phyloP scores from a whole-genome alignment of 2,329 filamentous ascomycete species.

The Xylariaceae sp. region DNA sequence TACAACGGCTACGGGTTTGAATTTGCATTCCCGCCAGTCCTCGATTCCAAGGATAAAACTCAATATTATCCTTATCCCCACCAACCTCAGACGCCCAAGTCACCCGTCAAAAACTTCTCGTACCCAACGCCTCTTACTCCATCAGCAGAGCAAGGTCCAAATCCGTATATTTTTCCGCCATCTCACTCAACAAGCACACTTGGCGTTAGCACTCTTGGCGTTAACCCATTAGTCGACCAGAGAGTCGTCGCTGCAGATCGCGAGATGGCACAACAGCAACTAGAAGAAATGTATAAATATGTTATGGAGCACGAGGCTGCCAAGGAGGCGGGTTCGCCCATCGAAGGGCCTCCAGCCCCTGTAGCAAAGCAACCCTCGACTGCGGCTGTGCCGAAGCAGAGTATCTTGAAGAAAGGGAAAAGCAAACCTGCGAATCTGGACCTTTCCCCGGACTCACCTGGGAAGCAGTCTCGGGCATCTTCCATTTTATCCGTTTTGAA shows the following conservation, averaged over 20 bases:
- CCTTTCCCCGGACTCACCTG: conserved; percentile 49
- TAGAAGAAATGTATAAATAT: conserved; percentile 89
- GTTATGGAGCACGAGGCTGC: conserved; percentile 88
- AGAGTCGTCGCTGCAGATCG: conserved; percentile 76
- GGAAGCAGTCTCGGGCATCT: conserved; percentile 63
- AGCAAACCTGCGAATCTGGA: conserved; percentile 46
- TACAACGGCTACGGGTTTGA: conserved; percentile 40
- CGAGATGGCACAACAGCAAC: conserved; percentile 76
- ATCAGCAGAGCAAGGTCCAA: conserved; percentile 36
- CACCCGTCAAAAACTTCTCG: conserved; percentile 56
- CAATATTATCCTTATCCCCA: conserved; percentile 34
- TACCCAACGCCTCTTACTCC: conserved; percentile 50
- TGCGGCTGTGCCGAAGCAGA: conserved; percentile 48
- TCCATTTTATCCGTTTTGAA: conserved; percentile 66
- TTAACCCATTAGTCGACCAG: conserved; percentile 77
- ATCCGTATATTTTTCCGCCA: conserved; percentile 54
- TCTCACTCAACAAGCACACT: conserved; percentile 56
- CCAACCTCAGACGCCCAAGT: conserved; percentile 44
- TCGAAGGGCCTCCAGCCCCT: conserved; percentile 52
- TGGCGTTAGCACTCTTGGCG: conserved; percentile 64
- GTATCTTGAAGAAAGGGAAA: conserved; percentile 51
- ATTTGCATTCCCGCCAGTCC: conserved; percentile 33
- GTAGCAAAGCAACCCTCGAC: conserved; percentile 39
- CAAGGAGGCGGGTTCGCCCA: conserved; percentile 60
- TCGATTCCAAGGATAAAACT: conserved; percentile 27